Conservation (phyloP, 768 basidiomycete species). For the Mycena amicta region DNA sequence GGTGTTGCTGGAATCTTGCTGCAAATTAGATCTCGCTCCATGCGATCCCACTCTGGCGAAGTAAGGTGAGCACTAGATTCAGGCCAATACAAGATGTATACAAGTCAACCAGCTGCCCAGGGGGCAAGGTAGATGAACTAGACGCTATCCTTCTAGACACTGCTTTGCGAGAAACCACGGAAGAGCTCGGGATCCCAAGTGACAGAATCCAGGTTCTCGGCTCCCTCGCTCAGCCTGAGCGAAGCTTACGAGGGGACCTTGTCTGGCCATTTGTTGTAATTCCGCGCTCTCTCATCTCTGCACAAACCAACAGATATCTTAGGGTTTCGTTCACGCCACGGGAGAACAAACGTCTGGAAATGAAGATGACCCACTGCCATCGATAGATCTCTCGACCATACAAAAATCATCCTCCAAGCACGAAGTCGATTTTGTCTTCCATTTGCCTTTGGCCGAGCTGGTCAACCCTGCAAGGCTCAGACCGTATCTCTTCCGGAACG, state of each 20-base stretch:
- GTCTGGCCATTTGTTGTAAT: constrained; percentile 82
- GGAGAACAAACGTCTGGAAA: constrained; percentile 17
- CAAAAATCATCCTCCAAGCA: constrained; percentile 46
- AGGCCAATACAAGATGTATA: too few relatives aligned
- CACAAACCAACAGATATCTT: neutral
- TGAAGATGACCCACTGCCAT: constrained; percentile 57
- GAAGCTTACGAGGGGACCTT: constrained; percentile 56
- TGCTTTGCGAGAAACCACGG: constrained; percentile 73
- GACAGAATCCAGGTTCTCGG: constrained; percentile 68
- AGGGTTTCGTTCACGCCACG: constrained; percentile 35
- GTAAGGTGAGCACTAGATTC: constrained; percentile 75
- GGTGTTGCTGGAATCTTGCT: constrained; percentile 67
- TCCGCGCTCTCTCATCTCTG: too few relatives aligned
- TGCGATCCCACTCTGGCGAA: constrained; percentile 79
- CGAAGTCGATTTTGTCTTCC: constrained; percentile 74
- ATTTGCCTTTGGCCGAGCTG: constrained; percentile 62
- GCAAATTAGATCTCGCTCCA: constrained; percentile 65
- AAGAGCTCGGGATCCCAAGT: constrained; percentile 70
- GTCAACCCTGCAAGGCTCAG: constrained; percentile 51
- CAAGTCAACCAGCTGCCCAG: constrained; percentile 80
- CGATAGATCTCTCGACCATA: constrained; percentile 55
- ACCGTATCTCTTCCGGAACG: constrained; percentile 56
- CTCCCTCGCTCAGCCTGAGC: constrained; percentile 60
- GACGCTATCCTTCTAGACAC: constrained; percentile 55
- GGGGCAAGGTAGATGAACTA: constrained; percentile 66